phyloP scores from a whole-genome alignment of 2,329 filamentous ascomycete species.

The Dothideomycetes sp. region DNA sequence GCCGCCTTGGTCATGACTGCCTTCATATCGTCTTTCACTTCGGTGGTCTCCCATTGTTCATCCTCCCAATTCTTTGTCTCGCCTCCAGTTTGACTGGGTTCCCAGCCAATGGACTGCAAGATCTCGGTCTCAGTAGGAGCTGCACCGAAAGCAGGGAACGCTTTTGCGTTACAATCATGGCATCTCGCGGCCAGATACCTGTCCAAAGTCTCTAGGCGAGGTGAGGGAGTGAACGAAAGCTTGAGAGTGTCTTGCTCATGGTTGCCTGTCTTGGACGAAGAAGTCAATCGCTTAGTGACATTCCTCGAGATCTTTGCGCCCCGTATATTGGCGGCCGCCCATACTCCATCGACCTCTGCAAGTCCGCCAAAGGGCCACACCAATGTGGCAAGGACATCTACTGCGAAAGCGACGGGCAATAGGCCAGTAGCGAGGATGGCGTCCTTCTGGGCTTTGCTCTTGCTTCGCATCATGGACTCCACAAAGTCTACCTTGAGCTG shows the following conservation, averaged over 20 bases:
- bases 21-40: constrained; percentile 35
- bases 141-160: constrained; percentile 26
- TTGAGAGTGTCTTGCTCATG: constrained; percentile 26
- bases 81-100: constrained; percentile 26
- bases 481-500: constrained; percentile 34
- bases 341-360: constrained; percentile 28
- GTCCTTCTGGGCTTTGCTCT: constrained; percentile 34
- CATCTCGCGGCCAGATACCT: constrained; percentile 33
- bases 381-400: constrained; percentile 28
- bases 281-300: constrained; percentile 31
- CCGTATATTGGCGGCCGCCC: constrained; percentile 36
- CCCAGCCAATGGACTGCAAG: constrained; percentile 37
- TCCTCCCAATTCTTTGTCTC: constrained; percentile 35
- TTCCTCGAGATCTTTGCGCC: constrained; percentile 33
- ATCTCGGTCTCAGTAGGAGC: constrained; percentile 32
- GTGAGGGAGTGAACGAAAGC: constrained; percentile 29
- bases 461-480: constrained; percentile 33
- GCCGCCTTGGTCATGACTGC: constrained; percentile 32
- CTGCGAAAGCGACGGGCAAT: constrained; percentile 28
- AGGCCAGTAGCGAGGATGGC: constrained; percentile 36
- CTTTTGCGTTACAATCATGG: constrained; percentile 27
- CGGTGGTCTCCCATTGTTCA: constrained; percentile 34
- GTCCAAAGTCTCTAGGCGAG: constrained; percentile 29
- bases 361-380: constrained; percentile 32
- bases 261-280: constrained; percentile 18